Evolutionary conservation across 2,329 filamentous ascomycete species (phyloP).

Genomic region (Xylaria sp.): DNA sequence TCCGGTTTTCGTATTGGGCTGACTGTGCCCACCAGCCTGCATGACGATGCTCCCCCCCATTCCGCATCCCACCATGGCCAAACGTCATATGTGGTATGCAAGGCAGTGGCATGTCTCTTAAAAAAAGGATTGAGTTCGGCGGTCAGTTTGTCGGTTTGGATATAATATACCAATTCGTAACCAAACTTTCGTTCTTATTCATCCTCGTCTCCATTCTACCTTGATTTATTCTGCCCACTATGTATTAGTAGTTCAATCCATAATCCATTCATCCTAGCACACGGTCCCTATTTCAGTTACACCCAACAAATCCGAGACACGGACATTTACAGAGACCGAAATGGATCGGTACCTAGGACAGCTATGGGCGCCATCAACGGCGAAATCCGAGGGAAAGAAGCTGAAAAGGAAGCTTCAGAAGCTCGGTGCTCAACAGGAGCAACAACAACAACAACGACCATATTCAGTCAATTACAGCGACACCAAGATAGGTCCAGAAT

Average conservation of each 20-base stretch:
- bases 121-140: slow-evolving; percentile 4
- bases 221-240: slow-evolving; percentile 5
- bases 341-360: slow-evolving; percentile 45
- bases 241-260: neutral
- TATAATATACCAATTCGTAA: slow-evolving; percentile 24
- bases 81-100: slow-evolving; percentile 30
- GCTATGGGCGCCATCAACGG: slow-evolving; percentile 37
- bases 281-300: neutral
- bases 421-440: slow-evolving; percentile 40
- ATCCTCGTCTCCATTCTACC: neutral
- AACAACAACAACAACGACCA: slow-evolving; percentile 42
- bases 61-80: slow-evolving; percentile 20
- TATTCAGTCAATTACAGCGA: slow-evolving; percentile 40
- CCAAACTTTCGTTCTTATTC: slow-evolving; percentile 3
- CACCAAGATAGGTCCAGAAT: slow-evolving; percentile 34
- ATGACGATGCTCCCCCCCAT: slow-evolving; percentile 25
- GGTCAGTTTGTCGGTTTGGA: slow-evolving; percentile 27
- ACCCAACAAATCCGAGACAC: slow-evolving; percentile 29
- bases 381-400: slow-evolving; percentile 46
- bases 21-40: slow-evolving; percentile 28
- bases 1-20: slow-evolving; percentile 48
- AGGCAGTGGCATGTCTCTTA: slow-evolving; percentile 1
- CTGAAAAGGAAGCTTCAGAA: slow-evolving; percentile 48
- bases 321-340: slow-evolving; percentile 7
- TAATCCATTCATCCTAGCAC: neutral